Base-by-base conservation (phyloP, 768 basidiomycete species). In the Clitopilus passeckerianus region DNA sequence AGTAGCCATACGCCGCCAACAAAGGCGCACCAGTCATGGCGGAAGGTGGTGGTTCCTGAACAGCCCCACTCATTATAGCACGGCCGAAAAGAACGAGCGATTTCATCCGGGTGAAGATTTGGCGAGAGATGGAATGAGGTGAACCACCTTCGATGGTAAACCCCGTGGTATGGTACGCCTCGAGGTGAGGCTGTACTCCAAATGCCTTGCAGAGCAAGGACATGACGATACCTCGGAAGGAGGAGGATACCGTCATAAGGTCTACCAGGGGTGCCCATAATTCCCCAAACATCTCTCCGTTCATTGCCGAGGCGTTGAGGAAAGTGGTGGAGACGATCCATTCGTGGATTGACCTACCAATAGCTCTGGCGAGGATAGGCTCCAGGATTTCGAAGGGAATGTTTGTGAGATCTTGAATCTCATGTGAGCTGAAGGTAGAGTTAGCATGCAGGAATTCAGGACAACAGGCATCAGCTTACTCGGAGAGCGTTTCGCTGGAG, bases 401-500 rank as follows among this genome's bases (percentile, higher is more conserved):
- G 5, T 18, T 22, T 6, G 16, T 5, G 46, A 20, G 4, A 2
- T 16, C 34, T 34, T 18, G 34, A 4, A 22, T 18, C 30, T 41
- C 30, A 16, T 35, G 14, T 14, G 53, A 59, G 12, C 14, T 57
- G 22, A n/a, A 34, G 23, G 16, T 4, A 55, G 35, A 10, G 3
- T 52, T 22, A 56, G 54, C 24, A 44, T 4, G 27, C 30, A 18
- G 23, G 24, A 27, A 52, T 30, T 34, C 52, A 16, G 41, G 2
- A 15, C 22, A 4, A 24, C 16, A 55, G 5, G 6, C 5, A 35
- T 30, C 7, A 30, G 55, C 54, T 44, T 37, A 59, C 61, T 34
- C 57, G 20, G 61, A 62, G 44, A 62, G n/a, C 5, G 61, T 62
- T 18, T 57, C 34, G 27, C 61, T 62, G 24, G 58, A 60, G 9